These are phyloP conservation scores for Aspergillus wentii DNA, from an alignment of 495 filamentous ascomycete species.

Conservation along the genomic window DNA sequence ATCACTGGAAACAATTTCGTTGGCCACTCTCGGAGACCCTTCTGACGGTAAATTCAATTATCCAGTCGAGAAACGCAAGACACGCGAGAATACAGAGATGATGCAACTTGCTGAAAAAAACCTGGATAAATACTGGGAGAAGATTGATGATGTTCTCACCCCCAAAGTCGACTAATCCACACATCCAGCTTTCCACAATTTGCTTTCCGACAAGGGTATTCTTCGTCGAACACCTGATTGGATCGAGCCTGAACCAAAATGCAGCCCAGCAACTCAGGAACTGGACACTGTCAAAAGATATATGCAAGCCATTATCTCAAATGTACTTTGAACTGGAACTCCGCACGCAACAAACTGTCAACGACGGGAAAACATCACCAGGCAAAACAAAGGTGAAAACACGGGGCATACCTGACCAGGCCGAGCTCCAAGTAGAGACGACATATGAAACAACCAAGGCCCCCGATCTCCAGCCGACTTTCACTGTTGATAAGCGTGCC, in stretches of 20 bases:
- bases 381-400: conserved; percentile 36
- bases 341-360: conserved; percentile 11
- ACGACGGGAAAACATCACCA: not conserved
- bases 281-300: not conserved
- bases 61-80: conserved; percentile 44
- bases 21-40: conserved; percentile 20
- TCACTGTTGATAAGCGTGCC: conserved; percentile 38
- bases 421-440: conserved; percentile 2
- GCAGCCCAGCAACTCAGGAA: not conserved
- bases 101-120: conserved; percentile 41
- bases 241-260: conserved; percentile 28
- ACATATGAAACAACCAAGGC: conserved; percentile 15
- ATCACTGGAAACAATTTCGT: conserved; percentile 17
- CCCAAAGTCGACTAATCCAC: conserved; percentile 7
- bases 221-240: conserved; percentile 46
- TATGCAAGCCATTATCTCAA: conserved; percentile 13
- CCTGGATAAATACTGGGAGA: conserved; percentile 47
- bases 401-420: conserved; percentile 12
- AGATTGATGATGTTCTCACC: conserved; percentile 16
- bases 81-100: conserved; percentile 32
- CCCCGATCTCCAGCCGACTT: conserved; percentile 15
- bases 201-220: conserved; percentile 24
- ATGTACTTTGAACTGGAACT: conserved; percentile 18
- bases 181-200: conserved; percentile 9
- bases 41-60: conserved; percentile 37